These are phyloP conservation scores for Basidiobolus meristosporus DNA, from an alignment of 371 early-diverging fungal genomes.

Conservation along the genomic window DNA sequence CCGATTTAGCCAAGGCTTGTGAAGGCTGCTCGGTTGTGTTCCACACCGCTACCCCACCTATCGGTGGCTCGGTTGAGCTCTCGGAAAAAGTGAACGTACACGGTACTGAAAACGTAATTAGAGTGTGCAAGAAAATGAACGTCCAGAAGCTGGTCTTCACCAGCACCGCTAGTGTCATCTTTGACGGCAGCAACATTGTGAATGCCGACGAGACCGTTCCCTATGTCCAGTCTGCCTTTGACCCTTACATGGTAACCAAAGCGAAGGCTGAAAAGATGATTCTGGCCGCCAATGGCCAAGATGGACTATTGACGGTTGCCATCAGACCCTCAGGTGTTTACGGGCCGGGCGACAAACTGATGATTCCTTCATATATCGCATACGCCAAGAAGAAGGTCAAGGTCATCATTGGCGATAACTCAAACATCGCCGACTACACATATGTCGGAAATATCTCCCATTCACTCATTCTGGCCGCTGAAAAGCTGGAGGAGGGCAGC, in stretches of 20 bases:
- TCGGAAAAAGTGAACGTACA: slow-evolving; percentile 67
- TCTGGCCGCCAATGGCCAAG: slow-evolving; percentile 48
- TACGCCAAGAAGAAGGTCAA: slow-evolving; percentile 59
- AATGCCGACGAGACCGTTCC: slow-evolving; percentile 64
- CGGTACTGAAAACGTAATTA: slow-evolving; percentile 71
- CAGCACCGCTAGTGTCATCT: slow-evolving; percentile 75
- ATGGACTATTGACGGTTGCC: slow-evolving; percentile 49
- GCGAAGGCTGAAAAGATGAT: slow-evolving; percentile 53
- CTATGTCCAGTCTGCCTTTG: slow-evolving; percentile 53
- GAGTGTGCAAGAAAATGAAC: slow-evolving; percentile 41
- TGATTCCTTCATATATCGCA: too few species aligned
- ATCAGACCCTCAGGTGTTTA: slow-evolving; percentile 84
- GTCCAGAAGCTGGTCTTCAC: slow-evolving; percentile 70
- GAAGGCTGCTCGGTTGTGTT: slow-evolving; percentile 13
- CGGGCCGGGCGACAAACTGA: slow-evolving; percentile 80
- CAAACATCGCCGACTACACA: slow-evolving; percentile 74
- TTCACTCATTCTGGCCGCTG: slow-evolving; percentile 75
- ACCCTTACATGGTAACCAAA: slow-evolving; percentile 86
- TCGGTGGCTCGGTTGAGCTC: slow-evolving; percentile 36
- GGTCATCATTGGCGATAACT: slow-evolving; percentile 77
- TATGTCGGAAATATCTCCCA: slow-evolving; percentile 86
- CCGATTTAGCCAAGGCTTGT: slow-evolving; percentile 3
- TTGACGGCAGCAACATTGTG: slow-evolving; percentile 50
- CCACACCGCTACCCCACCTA: slow-evolving; percentile 83
- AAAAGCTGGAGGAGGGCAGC: slow-evolving; percentile 26